A percentile compares a stretch with the other conserved stretches of the same genome.
Evolutionary conservation across 140 eudicot genomes (phyloP).

Genomic region (Bidens hawaiensis): DNA sequence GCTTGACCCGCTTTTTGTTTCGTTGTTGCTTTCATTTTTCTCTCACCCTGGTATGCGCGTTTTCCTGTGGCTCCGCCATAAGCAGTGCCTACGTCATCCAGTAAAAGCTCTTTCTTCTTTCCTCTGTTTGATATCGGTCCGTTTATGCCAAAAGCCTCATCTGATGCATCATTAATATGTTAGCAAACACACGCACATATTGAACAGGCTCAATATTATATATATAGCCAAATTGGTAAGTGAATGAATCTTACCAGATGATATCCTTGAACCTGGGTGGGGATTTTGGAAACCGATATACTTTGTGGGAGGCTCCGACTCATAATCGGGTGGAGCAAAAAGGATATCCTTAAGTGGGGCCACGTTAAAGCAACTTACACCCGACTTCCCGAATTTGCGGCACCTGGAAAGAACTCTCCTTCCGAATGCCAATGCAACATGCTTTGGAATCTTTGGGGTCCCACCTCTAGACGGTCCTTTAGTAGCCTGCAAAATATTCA

Average conservation of each 20-base stretch:
- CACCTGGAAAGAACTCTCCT: slow-evolving; percentile 66
- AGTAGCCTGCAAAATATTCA: slow-evolving; percentile 59
- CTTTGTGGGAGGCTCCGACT: slow-evolving; percentile 41
- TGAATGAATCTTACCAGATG: slow-evolving; percentile 27
- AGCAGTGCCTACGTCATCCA: slow-evolving; percentile 60
- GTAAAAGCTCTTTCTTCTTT: slow-evolving; percentile 72
- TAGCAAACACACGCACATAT: background rate
- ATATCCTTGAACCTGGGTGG: slow-evolving; percentile 25
- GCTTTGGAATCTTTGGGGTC: slow-evolving; percentile 59
- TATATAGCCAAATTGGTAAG: slow-evolving; percentile 8
- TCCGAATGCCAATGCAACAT: slow-evolving; percentile 70
- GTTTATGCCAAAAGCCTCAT: slow-evolving; percentile 60
- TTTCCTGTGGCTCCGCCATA: slow-evolving; percentile 65
- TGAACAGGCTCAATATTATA: too few relatives aligned
- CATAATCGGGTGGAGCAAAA: slow-evolving; percentile 48
- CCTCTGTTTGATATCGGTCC: slow-evolving; percentile 79
- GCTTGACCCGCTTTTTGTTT: slow-evolving; percentile 68
- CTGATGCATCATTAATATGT: slow-evolving; percentile 39
- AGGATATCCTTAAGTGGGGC: slow-evolving; percentile 70
- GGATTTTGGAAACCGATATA: slow-evolving; percentile 35
- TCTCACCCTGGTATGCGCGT: slow-evolving; percentile 60
- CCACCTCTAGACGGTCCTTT: slow-evolving; percentile 63
- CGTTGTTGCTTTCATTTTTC: slow-evolving; percentile 61
- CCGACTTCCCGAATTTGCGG: slow-evolving; percentile 55
- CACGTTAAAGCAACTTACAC: slow-evolving; percentile 71